Evolutionary conservation across 768 basidiomycete species (phyloP), one percentile per base, ranked within the genome.

Genomic region (Tricholoma sp.): DNA sequence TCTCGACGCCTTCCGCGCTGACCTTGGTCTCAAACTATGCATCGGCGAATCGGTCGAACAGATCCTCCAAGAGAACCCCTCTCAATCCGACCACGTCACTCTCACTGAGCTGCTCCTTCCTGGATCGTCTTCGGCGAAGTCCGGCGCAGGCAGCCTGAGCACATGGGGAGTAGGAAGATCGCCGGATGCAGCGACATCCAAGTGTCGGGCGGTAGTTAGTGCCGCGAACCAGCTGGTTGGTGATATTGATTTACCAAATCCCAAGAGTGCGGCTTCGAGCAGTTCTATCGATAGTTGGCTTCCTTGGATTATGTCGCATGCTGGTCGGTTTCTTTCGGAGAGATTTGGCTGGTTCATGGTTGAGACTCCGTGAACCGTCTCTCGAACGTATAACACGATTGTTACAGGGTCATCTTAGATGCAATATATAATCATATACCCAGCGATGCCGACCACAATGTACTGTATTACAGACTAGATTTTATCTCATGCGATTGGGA

Each of bases 101-200:
- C 91, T 86, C 73, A 80, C 94, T 65, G 88, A 92, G 67, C 75
- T 93, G 62, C 78, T 85, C 59, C 72, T 77, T 2, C 69, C 77
- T 19, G 78, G 79, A 54, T 73, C 73, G 21, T 72, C 77, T 22
- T 75, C 83, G 52, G 70, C 74, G 34, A 73, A 79, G 60, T 86
- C 86, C 16, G 88, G 82, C 19, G 60, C 58, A n/a, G 67, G 66
- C 45, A 65, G n/a, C n/a, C n/a, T n/a, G n/a, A n/a, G 62, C 37
- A 55, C 59, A 76, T 91, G 89, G 89, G 89, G 89, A 60, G 84
- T 89, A 29, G 89, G 89, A 6, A 76, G 88, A 55, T 90, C 90
- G 65, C 76, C 83, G 11, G 87, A 91, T 62, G 85, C 88, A 62
- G 76, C 85, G 11, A 83, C 81, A 35, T 82, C 86, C 37, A 87